Evolutionary conservation across 257 asterid genomes (phyloP).

Genomic region (Fraxinus quadrangulata): DNA sequence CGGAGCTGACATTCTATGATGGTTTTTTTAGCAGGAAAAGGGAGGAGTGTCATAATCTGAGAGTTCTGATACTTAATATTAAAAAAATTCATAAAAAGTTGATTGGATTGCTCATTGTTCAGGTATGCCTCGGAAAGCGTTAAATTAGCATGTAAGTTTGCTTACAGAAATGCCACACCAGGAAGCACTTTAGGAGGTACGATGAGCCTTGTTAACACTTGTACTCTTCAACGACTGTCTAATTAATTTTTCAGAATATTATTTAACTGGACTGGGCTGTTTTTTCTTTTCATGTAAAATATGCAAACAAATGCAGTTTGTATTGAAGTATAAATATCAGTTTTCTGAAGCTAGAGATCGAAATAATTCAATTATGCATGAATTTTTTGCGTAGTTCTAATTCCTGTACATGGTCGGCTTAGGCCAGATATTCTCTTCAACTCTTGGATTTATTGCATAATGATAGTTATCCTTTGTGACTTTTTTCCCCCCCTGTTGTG

Average conservation of each 20-base stretch:
- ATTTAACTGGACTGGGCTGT: neutral
- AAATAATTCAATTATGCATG: neutral
- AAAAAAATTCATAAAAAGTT: neutral
- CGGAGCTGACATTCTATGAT: neutral
- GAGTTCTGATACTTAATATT: neutral
- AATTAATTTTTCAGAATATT: neutral
- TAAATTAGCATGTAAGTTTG: conserved; percentile 70
- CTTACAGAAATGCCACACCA: conserved; percentile 95
- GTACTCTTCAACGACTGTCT: conserved; percentile 5
- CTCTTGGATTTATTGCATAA: neutral
- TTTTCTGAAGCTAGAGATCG: neutral
- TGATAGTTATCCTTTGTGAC: neutral
- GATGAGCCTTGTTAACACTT: conserved; percentile 13
- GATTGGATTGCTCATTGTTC: conserved; percentile 31
- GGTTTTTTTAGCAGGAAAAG: neutral
- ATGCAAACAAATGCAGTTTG: neutral
- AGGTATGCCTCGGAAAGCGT: conserved; percentile 96
- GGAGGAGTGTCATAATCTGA: neutral
- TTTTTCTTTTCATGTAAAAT: neutral
- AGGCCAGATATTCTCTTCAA: neutral
- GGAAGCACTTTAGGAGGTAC: conserved; percentile 89
- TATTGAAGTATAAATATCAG: neutral
- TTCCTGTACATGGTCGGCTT: neutral
- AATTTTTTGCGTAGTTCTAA: neutral
- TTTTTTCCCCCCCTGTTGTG: neutral